Conservation (phyloP, 2,329 filamentous ascomycete genomes). For the Zymoseptoria crescenta region DNA sequence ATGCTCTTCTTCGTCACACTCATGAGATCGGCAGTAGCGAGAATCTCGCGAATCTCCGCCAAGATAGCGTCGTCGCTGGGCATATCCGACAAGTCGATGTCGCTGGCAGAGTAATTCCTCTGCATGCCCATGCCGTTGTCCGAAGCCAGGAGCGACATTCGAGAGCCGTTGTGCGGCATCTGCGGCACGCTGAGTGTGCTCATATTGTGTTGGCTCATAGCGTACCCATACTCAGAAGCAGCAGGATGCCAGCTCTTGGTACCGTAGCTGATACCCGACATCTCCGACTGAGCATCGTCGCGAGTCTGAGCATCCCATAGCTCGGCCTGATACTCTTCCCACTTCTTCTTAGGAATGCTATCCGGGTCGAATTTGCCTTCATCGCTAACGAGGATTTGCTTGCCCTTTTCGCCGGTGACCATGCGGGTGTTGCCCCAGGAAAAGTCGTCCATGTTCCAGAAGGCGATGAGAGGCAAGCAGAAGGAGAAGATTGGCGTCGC, state of each 20-base stretch:
- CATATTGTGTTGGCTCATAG: conserved; percentile 46
- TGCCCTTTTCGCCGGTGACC: conserved; percentile 85
- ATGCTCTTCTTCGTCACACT: conserved; percentile 97
- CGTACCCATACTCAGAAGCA: conserved; percentile 55
- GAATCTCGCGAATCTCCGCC: conserved; percentile 88
- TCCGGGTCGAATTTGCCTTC: conserved; percentile 95
- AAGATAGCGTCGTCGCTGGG: conserved; percentile 85
- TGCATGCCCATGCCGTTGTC: conserved; percentile 40
- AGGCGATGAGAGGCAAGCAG: conserved; percentile 82
- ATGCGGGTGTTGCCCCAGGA: conserved; percentile 98
- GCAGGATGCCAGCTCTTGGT: conserved; percentile 65
- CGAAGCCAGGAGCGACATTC: conserved; percentile 70
- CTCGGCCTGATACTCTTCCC: conserved; percentile 98
- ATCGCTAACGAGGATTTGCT: conserved; percentile 87
- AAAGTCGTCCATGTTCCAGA: conserved; percentile 99
- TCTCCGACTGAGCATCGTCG: conserved; percentile 72
- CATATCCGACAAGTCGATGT: conserved; percentile 62
- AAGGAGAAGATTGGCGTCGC: conserved; percentile 90
- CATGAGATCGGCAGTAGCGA: conserved; percentile 90
- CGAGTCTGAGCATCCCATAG: conserved; percentile 95
- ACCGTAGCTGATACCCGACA: conserved; percentile 89
- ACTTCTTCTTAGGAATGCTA: conserved; percentile 93
- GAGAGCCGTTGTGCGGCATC: conserved; percentile 44
- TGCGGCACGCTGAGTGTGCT: conserved; percentile 51
- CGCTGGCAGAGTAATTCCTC: conserved; percentile 33